phyloP scores from a whole-genome alignment of 805 yeast genomes.

The Kazachstania kunashirensis region DNA sequence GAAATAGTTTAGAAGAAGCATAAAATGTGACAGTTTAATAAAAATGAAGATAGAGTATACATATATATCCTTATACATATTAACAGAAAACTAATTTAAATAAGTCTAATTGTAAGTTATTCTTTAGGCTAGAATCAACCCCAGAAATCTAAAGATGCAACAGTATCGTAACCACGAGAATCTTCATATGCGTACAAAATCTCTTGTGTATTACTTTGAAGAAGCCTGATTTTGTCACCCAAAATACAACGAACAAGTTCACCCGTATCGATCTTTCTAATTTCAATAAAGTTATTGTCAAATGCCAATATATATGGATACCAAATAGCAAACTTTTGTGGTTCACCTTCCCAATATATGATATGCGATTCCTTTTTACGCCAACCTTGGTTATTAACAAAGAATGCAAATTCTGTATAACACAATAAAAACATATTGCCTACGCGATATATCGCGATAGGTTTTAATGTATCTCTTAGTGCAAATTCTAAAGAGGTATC shows the following conservation, averaged over 20 bases:
- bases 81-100: no score
- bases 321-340: constrained; percentile 85
- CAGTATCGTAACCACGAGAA: constrained; percentile 83
- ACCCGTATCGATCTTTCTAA: constrained; percentile 81
- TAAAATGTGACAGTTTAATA: no score
- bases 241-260: constrained; percentile 78
- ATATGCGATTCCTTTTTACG: constrained; percentile 88
- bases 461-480: constrained; percentile 58
- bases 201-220: constrained; percentile 87
- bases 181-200: constrained; percentile 87
- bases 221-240: constrained; percentile 82
- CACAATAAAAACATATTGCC: constrained; percentile 81
- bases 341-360: constrained; percentile 93
- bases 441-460: constrained; percentile 83
- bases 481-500: constrained; percentile 96
- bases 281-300: constrained; percentile 83
- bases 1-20: no score
- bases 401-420: constrained; percentile 89
- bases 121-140: constrained; percentile 29
- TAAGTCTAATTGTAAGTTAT: no score
- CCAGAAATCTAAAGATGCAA: constrained; percentile 90
- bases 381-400: constrained; percentile 94
- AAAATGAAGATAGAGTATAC: no score
- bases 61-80: neutral
- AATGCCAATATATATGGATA: constrained; percentile 90